Evolutionary conservation across 805 yeast species (phyloP).

Genomic region (Suhomyces prunicola): DNA sequence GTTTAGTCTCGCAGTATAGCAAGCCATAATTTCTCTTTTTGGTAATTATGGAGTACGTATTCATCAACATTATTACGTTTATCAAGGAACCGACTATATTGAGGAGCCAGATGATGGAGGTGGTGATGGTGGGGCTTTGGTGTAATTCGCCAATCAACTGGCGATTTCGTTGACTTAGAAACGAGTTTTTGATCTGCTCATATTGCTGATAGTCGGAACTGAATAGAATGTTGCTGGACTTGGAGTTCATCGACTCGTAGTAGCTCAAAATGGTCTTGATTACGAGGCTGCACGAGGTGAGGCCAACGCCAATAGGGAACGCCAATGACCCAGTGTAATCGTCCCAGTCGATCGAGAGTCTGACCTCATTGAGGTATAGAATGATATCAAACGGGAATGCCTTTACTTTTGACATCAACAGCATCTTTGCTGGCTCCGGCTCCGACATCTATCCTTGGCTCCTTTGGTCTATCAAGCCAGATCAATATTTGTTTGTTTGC

Average conservation of each 20-base stretch:
- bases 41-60: constrained; percentile 11
- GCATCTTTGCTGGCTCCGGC: constrained; percentile 14
- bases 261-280: constrained; percentile 21
- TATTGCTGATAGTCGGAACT: constrained; percentile 34
- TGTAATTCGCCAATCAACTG: constrained; percentile 1
- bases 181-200: constrained; percentile 22
- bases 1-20: constrained; percentile 26
- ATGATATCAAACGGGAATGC: constrained; percentile 34
- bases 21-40: constrained; percentile 30
- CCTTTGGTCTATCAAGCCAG: background rate
- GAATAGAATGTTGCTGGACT: constrained; percentile 32
- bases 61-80: constrained; percentile 5
- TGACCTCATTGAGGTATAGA: constrained; percentile 33
- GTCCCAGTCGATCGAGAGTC: constrained; percentile 43
- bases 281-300: constrained; percentile 18
- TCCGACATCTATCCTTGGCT: background rate
- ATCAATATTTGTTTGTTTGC: background rate
- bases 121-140: constrained; percentile 6
- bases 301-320: constrained; percentile 26
- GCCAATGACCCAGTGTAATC: constrained; percentile 28
- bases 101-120: constrained; percentile 16
- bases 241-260: constrained; percentile 23
- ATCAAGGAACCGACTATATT: constrained; percentile 9
- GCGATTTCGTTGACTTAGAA: constrained; percentile 3
- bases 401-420: constrained; percentile 27